Conservation (phyloP, 495 filamentous ascomycete genomes). For the Tuber aestivum region DNA sequence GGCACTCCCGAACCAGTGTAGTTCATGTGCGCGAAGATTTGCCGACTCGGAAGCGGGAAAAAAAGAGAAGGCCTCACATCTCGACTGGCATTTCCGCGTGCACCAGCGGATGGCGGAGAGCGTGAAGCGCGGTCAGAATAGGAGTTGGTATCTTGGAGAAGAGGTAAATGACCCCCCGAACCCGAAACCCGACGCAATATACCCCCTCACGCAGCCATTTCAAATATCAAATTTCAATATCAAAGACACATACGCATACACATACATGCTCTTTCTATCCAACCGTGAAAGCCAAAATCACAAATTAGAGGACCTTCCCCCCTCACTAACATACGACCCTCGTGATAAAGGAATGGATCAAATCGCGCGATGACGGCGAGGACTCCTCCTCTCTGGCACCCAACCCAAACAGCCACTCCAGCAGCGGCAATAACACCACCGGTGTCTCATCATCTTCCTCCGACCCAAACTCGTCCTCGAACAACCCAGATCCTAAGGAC, state of each 20-base stretch:
- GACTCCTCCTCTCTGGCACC: slow-evolving; percentile 44
- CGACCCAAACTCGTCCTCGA: slow-evolving; percentile 25
- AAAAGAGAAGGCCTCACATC: slow-evolving; percentile 79
- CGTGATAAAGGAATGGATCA: slow-evolving; percentile 71
- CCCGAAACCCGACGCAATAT: slow-evolving; percentile 4
- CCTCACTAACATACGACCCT: slow-evolving; percentile 25
- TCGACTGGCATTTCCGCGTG: slow-evolving; percentile 96
- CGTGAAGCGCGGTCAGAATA: slow-evolving; percentile 72
- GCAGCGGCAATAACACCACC: slow-evolving; percentile 11
- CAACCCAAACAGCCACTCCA: slow-evolving; percentile 5
- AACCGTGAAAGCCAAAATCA: slow-evolving; percentile 22
- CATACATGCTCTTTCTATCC: slow-evolving; percentile 6
- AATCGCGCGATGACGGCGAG: slow-evolving; percentile 68
- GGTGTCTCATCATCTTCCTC: slow-evolving; percentile 42
- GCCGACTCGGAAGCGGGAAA: slow-evolving; percentile 67
- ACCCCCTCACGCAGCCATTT: not conserved
- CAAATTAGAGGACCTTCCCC: not conserved
- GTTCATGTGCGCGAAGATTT: slow-evolving; percentile 86
- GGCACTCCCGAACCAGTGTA: slow-evolving; percentile 72
- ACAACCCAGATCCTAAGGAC: slow-evolving; percentile 55
- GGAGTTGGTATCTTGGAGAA: slow-evolving; percentile 91
- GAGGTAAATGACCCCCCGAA: slow-evolving; percentile 56
- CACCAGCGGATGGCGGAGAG: slow-evolving; percentile 82
- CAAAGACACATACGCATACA: slow-evolving; percentile 3
- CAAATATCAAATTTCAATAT: slow-evolving; percentile 2